Base-by-base conservation (phyloP, 306 rosid species). In the Ormosia emarginata region DNA sequence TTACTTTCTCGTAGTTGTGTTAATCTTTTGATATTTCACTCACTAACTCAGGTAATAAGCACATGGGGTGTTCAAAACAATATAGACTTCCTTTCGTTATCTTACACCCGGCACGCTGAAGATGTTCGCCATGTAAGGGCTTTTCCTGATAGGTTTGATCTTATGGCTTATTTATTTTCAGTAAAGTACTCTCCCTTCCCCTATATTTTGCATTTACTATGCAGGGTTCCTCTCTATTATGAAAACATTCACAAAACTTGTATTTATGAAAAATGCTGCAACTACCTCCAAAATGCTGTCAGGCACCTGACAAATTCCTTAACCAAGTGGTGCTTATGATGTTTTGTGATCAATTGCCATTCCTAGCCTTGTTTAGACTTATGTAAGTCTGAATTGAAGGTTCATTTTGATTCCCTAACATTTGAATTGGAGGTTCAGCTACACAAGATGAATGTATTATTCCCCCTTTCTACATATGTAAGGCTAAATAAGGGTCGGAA, bases 21-120 rank as follows among this genome's bases (percentile, higher is more conserved):
- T 65, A 29, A 18, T 63, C 37, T 67, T 73, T 67, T 73, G 81
- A 46, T 6, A 62, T 63, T 70, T 46, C 29, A 63, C 17, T 41
- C 30, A 12, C 44, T 69, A 13, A 70, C 79, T 81, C 92, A 93
- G 98, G 90, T 91, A 59, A 93, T 93, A 87, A 87, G 91, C 79
- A 88, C 89, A 12, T 93, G 98, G 98, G 98, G 93, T 65, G 88
- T 82, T 76, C 78, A 46, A 65, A 93, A 93, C 87, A 93, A 78
- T 4, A 89, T 93, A 69, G 94, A 91, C 88, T 85, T 93, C 89
- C 92, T 91, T 61, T 91, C 98, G 7, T 82, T 93, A 52, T 81
- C 85, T 46, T 86, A 79, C 74, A 86, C 98, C 7, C 80, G 98
- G 69, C 94, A 89, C 15, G 98, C 92, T 57, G 96, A 93, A 87